Percentiles rank a stretch among this genome's conserved stretches.
Evolutionary conservation across 495 filamentous ascomycete genomes (phyloP).

Genomic region (Bryoglossum gracile): DNA sequence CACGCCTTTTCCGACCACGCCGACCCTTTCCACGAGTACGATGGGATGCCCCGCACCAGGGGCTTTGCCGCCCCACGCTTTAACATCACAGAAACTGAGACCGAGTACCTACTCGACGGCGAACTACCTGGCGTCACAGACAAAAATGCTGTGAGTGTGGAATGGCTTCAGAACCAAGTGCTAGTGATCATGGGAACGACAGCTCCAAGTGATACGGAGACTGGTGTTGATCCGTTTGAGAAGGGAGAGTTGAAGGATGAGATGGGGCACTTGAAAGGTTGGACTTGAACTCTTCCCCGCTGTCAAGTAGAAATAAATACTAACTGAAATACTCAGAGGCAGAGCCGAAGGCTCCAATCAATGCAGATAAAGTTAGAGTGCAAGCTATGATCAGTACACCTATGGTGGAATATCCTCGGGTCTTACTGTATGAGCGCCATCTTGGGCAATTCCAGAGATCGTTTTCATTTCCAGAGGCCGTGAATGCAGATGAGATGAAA

Average conservation of each 20-base stretch:
- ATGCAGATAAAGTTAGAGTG: not conserved
- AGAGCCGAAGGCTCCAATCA: too few species aligned
- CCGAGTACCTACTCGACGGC: not conserved
- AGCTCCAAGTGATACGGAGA: not conserved
- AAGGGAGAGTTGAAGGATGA: not conserved
- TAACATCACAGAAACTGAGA: not conserved
- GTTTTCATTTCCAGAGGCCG: not conserved
- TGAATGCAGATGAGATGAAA: not conserved
- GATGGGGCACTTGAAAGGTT: not conserved
- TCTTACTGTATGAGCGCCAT: not conserved
- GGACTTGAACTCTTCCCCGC: too few species aligned
- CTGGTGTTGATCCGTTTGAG: not conserved
- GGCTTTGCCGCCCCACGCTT: not conserved
- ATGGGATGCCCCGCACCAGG: not conserved
- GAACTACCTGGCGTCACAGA: not conserved
- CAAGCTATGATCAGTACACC: not conserved
- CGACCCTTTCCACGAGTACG: not conserved
- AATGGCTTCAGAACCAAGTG: conserved; percentile 1
- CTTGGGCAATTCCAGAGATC: not conserved
- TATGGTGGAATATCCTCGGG: not conserved
- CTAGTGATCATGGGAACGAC: not conserved
- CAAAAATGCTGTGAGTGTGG: not conserved
- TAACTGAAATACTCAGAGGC: too few species aligned
- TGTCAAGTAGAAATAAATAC: too few species aligned
- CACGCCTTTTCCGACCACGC: not conserved